Evolutionary conservation across 2,329 filamentous ascomycete species (phyloP), one percentile per base, ranked within the genome.

Genomic region (Penicillium sp.): DNA sequence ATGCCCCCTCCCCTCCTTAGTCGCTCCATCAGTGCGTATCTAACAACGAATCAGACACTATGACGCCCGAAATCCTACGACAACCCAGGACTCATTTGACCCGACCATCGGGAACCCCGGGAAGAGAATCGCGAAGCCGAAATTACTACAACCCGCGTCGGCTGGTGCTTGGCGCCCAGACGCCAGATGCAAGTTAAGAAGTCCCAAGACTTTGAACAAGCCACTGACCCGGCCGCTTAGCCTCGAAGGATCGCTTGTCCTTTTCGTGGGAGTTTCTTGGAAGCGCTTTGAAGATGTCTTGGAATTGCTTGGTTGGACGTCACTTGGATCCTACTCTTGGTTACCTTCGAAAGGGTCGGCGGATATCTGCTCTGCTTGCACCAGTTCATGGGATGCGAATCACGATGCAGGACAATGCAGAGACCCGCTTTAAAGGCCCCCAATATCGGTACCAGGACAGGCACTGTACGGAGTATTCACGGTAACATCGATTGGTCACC

Each of bases 111-210:
- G 49, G 10, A 51, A 22, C n/a, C 2, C 9, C 28, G 28, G 47
- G 47, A 50, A 33, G 12, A 8, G 26, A 19, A 33, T 51, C 30
- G 49, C 49, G 17, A 51, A 51, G 28, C 49, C 49, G 30, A 51
- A 22, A 51, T 51, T 7, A 51, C 12, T 9, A 22, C n/a, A 59
- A 19, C 49, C 49, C 49, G 33, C 33, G n/a, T 28, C 37, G 35
- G 58, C 40, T 33, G n/a, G n/a, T n/a, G 22, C 59, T 61, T 58
- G 59, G 59, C 59, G 40, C 54, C 38, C 28, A 61, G 47, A 26
- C 33, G 26, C 55, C 33, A 13, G 37, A 47, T 49, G 42, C 33
- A 57, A 57, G 54, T 49, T 30, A 40, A 50, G 42, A 19, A 50
- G 15, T 19, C 22, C 30, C 13, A 57, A 28, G 33, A 56, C 42